Base-by-base conservation (phyloP, 306 rosid species). In the Medicago arabica region DNA sequence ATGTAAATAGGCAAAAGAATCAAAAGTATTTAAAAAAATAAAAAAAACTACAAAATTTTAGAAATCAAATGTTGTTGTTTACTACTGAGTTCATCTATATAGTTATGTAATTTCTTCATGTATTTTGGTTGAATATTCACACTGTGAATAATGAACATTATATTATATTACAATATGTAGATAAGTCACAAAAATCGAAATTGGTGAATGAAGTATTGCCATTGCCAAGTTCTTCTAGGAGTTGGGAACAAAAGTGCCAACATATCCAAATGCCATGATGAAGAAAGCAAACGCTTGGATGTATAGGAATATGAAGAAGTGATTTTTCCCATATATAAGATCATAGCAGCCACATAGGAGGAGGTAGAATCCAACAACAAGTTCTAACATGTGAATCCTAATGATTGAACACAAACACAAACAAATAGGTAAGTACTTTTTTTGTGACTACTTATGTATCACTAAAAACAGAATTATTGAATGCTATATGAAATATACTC, bases 231-330 rank as follows among this genome's bases (percentile, higher is more conserved):
- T 73, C 71, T 74, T 47, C 78, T 87, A 88, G 77, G 90, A 77
- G 65, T 54, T 78, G 79, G 97, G 96, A 71, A 90, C 87, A 38
- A 91, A 83, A 47, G 93, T 91, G 82, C 98, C 98, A 75, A 86
- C 80, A 55, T 91, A 87, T 73, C 98, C 98, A 69, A 91, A 79
- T n/a, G 92, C 96, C 76, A 82, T 72, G 74, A 90, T 66, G 83
- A 89, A 89, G 86, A 91, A 94, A 43, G 94, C 92, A 31, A 69
- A 8, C 10, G 97, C 79, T 86, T 94, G 97, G 13, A 88, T 59
- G 19, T 43, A 87, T 80, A 94, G 88, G 88, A 85, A 94, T 43
- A 94, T 40, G 86, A 67, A 91, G 87, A 78, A 90, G 78, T 81
- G 80, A 75, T 87, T 87, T 71, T 88, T 77, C 80, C 98, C 97